Evolutionary conservation across 2,329 filamentous ascomycete species (phyloP).

Genomic region (Claviceps sp.): DNA sequence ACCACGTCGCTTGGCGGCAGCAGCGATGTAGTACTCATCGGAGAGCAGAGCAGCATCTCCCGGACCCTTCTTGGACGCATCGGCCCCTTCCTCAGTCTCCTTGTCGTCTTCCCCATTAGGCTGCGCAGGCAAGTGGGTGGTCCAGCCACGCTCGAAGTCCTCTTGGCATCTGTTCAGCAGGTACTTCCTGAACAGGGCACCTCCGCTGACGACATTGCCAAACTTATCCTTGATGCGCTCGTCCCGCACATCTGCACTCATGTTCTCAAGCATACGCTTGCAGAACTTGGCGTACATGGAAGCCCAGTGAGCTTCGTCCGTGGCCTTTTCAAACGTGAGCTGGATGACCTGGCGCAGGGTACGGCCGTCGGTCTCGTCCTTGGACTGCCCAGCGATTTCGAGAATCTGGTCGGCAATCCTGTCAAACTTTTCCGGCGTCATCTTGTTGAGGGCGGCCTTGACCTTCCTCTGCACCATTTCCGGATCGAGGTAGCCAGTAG

Average conservation of each 20-base stretch:
- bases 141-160: constrained; percentile 97
- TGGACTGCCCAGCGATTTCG: constrained; percentile 83
- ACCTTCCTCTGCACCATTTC: constrained; percentile 97
- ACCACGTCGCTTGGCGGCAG: constrained; percentile 89
- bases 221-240: constrained; percentile 88
- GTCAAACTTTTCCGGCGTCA: constrained; percentile 98
- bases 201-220: constrained; percentile 78
- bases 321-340: constrained; percentile 97
- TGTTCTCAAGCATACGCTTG: constrained; percentile 89
- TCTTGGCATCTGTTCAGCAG: constrained; percentile 96
- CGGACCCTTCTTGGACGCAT: constrained; percentile 32
- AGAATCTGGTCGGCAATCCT: constrained; percentile 90
- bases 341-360: constrained; percentile 96
- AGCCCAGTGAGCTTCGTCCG: constrained; percentile 96
- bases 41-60: constrained; percentile 74
- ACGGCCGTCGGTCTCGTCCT: constrained; percentile 86
- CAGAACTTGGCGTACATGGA: constrained; percentile 99
- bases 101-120: constrained; percentile 58
- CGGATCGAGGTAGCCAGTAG: constrained; percentile 55
- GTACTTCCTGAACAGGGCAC: constrained; percentile 95
- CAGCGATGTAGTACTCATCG: constrained; percentile 90
- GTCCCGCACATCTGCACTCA: constrained; percentile 90
- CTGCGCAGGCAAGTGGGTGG: constrained; percentile 60
- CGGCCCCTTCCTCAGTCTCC: constrained; percentile 48
- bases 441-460: constrained; percentile 97